Evolutionary conservation across 352 stramenopile species (phyloP).

Genomic region (Phytophthora syringae): DNA sequence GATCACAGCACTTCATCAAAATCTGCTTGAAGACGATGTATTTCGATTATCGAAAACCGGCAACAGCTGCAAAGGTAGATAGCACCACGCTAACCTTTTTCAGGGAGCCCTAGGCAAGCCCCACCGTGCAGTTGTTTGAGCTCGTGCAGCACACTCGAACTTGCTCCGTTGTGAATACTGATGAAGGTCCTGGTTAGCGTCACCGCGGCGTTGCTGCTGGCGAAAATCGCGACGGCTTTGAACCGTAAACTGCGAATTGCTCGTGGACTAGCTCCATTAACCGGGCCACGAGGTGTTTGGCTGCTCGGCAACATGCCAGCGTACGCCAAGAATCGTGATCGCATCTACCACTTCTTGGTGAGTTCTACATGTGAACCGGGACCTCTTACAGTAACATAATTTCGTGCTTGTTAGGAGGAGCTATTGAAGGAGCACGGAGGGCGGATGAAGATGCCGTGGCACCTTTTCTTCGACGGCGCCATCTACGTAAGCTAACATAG

Average conservation of each 20-base stretch:
- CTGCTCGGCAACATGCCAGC: conserved; percentile 62
- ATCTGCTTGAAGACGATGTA: not conserved
- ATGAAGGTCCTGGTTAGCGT: conserved; percentile 21
- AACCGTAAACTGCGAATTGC: conserved; percentile 63
- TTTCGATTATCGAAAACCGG: not conserved
- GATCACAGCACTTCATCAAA: too few species aligned
- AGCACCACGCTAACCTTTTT: not conserved
- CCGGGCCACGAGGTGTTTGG: conserved; percentile 47
- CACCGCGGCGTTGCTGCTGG: conserved; percentile 8
- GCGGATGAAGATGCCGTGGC: conserved; percentile 70
- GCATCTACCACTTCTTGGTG: conserved; percentile 70
- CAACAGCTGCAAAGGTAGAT: not conserved
- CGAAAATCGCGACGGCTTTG: conserved; percentile 25
- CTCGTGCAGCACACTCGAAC: conserved; percentile 1
- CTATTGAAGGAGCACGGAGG: conserved; percentile 49
- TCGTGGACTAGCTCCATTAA: conserved; percentile 47
- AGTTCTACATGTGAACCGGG: too few species aligned
- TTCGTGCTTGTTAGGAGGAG: conserved; percentile 36
- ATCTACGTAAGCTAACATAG: conserved; percentile 61
- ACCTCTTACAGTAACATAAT: too few species aligned
- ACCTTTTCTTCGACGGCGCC: conserved; percentile 69
- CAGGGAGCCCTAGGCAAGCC: not conserved
- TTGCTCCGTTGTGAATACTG: not conserved
- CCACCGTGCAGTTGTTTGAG: not conserved
- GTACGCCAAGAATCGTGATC: conserved; percentile 56